These are phyloP conservation scores for Mycena epipterygia DNA, from an alignment of 768 basidiomycete species.

Conservation along the genomic window DNA sequence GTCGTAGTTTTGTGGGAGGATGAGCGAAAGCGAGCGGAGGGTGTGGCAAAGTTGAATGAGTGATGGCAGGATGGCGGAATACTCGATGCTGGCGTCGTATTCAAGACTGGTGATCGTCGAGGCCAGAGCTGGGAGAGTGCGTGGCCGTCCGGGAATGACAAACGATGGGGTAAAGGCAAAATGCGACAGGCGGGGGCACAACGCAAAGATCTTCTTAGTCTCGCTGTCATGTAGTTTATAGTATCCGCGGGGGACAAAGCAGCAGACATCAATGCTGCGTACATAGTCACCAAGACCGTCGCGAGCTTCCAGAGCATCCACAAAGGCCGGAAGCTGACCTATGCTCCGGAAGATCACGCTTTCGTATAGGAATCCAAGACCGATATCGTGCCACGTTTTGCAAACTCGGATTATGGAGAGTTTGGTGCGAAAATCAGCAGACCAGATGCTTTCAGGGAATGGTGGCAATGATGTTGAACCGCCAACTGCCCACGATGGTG, in stretches of 20 bases:
- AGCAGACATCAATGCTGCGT: background rate
- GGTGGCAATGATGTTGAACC: background rate
- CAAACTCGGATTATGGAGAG: conserved; percentile 41
- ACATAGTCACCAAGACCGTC: background rate
- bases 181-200: background rate
- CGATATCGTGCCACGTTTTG: conserved; percentile 42
- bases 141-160: background rate
- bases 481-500: background rate
- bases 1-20: background rate
- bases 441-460: background rate
- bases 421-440: conserved; percentile 38
- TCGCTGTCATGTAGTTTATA: background rate
- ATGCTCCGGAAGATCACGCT: background rate
- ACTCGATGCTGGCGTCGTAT: background rate
- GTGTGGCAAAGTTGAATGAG: background rate
- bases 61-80: background rate
- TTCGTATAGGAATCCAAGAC: conserved; percentile 43
- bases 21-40: background rate
- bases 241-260: background rate
- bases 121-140: background rate
- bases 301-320: background rate
- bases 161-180: background rate
- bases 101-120: background rate
- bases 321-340: background rate
- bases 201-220: conserved; percentile 38